phyloP scores from a whole-genome alignment of 257 asterid genomes.

The Fraxinus cuspidata region DNA sequence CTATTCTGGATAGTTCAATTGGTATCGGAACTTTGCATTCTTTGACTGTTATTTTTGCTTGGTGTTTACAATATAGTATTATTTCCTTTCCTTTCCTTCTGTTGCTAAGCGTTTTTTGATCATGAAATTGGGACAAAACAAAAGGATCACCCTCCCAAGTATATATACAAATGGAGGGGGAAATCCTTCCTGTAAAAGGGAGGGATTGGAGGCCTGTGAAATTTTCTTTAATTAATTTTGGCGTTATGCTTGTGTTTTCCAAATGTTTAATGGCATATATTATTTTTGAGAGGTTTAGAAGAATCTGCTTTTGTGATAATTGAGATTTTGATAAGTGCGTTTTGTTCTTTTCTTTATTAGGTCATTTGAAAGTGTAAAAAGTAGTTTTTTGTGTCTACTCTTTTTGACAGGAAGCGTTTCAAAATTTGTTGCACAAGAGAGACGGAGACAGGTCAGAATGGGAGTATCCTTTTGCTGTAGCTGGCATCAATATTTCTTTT shows the following conservation, averaged over 20 bases:
- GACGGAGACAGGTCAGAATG: slow-evolving; percentile 86
- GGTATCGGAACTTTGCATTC: too few relatives aligned
- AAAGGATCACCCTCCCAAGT: too few relatives aligned
- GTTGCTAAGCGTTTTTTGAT: too few relatives aligned
- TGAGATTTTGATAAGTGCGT: background rate
- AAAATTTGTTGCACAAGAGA: slow-evolving; percentile 75
- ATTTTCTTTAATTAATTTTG: background rate
- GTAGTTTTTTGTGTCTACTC: background rate
- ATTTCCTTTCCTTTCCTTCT: too few relatives aligned
- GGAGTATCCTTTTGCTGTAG: slow-evolving; percentile 99
- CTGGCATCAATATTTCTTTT: slow-evolving; percentile 92
- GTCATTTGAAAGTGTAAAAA: background rate
- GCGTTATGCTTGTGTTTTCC: background rate
- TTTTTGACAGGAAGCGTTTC: slow-evolving; percentile 68
- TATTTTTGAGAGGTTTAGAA: background rate
- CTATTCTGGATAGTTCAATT: too few relatives aligned
- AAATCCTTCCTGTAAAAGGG: too few relatives aligned
- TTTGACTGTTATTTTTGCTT: too few relatives aligned
- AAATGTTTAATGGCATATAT: background rate
- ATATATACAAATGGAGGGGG: too few relatives aligned
- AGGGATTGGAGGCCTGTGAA: background rate
- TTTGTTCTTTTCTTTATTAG: background rate
- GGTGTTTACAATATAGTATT: too few relatives aligned
- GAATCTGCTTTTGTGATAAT: background rate
- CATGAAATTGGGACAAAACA: too few relatives aligned